phyloP scores from a whole-genome alignment of 2,329 filamentous ascomycete genomes.

The Sphaceloma murrayae region DNA sequence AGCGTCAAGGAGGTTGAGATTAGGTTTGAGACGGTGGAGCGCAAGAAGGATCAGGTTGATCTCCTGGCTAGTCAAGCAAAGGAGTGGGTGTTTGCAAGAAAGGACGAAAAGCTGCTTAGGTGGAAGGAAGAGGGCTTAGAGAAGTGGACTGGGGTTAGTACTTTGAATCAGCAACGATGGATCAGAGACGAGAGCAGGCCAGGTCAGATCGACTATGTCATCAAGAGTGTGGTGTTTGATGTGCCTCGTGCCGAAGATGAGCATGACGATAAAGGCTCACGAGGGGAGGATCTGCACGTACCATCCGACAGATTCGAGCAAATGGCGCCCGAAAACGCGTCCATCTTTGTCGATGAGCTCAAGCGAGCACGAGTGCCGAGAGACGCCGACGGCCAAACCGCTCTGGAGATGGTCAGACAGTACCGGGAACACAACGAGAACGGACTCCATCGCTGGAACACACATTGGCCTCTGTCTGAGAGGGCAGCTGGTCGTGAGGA shows the following conservation, averaged over 20 bases:
- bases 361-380: background rate
- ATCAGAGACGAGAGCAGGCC: constrained; percentile 35
- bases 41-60: constrained; percentile 39
- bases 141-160: constrained; percentile 40
- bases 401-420: background rate
- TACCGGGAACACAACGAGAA: background rate
- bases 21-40: constrained; percentile 41
- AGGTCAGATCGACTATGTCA: constrained; percentile 36
- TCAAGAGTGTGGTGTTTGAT: constrained; percentile 33
- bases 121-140: constrained; percentile 24
- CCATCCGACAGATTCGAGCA: background rate
- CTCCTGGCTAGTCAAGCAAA: constrained; percentile 34
- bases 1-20: constrained; percentile 31
- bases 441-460: too few species aligned
- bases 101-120: constrained; percentile 16
- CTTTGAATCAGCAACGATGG: constrained; percentile 33
- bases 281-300: background rate
- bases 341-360: background rate
- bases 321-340: background rate
- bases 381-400: background rate
- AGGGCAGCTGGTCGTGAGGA: background rate
- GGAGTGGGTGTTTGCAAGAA: constrained; percentile 31
- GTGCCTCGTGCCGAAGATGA: background rate
- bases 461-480: too few species aligned
- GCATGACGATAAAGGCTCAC: background rate